Evolutionary conservation across 1,284 basidiomycete genomes (phyloP).

Genomic region (Amylostereum areolatum): DNA sequence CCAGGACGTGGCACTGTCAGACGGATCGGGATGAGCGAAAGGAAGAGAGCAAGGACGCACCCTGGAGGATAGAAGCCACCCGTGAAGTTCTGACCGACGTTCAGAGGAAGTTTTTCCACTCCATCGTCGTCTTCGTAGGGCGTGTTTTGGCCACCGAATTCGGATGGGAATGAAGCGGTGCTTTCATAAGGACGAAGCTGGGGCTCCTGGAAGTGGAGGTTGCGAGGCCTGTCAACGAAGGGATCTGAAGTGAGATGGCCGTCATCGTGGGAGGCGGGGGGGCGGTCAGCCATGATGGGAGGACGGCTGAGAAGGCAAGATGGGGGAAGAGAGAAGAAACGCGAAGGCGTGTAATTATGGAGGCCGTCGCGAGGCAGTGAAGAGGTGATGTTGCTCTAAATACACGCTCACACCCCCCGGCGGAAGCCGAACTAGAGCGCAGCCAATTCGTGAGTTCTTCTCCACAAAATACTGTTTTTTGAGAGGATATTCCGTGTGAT

Average conservation of each 20-base stretch:
- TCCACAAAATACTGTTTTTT: too few relatives aligned
- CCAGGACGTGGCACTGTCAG: neutral
- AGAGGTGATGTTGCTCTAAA: neutral
- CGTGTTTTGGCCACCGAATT: constrained; percentile 37
- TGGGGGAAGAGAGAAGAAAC: neutral
- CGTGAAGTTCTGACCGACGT: constrained; percentile 42
- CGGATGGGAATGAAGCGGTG: constrained; percentile 46
- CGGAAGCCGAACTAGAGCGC: too few relatives aligned
- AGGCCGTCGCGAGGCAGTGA: constrained; percentile 13
- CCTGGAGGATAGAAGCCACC: constrained; percentile 67
- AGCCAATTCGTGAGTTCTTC: too few relatives aligned
- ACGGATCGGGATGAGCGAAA: neutral
- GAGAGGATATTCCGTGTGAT: too few relatives aligned
- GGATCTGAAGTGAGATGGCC: constrained; percentile 50
- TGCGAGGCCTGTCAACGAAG: constrained; percentile 59
- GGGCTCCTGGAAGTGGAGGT: constrained; percentile 56
- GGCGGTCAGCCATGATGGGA: constrained; percentile 11
- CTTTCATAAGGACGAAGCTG: constrained; percentile 40
- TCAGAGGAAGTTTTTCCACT: constrained; percentile 69
- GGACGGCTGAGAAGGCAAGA: constrained; percentile 1
- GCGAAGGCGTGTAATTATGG: neutral
- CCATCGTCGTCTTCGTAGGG: constrained; percentile 58
- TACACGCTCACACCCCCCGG: too few relatives aligned
- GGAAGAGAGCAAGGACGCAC: constrained; percentile 34
- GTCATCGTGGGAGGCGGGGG: constrained; percentile 16